phyloP scores from a whole-genome alignment of 345 rosid species.

The Eucalyptus cloeziana region DNA sequence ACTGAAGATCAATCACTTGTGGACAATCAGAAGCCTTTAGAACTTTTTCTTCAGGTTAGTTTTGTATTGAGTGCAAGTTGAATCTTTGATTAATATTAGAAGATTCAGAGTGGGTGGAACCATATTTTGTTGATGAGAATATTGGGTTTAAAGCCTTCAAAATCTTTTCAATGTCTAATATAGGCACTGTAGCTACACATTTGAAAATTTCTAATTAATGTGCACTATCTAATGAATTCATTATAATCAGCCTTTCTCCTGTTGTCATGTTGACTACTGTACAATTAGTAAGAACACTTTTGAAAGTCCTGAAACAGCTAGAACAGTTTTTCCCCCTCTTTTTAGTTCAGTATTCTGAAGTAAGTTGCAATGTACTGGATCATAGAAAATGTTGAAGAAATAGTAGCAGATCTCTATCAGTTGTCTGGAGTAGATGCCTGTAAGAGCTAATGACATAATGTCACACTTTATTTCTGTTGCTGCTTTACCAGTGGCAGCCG shows the following conservation, averaged over 20 bases:
- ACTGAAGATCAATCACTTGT: constrained; percentile 34
- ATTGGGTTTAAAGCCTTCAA: background rate
- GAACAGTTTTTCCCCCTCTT: background rate
- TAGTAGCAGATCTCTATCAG: background rate
- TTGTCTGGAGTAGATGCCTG: background rate
- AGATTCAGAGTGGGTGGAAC: background rate
- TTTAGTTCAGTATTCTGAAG: background rate
- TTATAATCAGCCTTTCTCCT: background rate
- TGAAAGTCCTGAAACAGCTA: background rate
- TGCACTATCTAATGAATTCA: background rate
- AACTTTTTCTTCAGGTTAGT: constrained; percentile 60
- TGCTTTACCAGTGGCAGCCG: background rate
- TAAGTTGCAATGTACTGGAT: background rate
- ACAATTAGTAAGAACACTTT: background rate
- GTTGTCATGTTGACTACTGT: background rate
- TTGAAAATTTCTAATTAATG: background rate
- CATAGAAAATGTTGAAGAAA: background rate
- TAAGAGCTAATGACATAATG: background rate
- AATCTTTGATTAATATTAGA: background rate
- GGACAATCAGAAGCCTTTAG: constrained; percentile 36
- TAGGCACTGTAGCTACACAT: background rate
- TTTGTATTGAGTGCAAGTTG: background rate
- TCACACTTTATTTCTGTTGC: background rate
- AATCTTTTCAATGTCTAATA: background rate
- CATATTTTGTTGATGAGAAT: background rate